Conservation (phyloP, 129 eudicot genomes). For the Calendula officinalis region DNA sequence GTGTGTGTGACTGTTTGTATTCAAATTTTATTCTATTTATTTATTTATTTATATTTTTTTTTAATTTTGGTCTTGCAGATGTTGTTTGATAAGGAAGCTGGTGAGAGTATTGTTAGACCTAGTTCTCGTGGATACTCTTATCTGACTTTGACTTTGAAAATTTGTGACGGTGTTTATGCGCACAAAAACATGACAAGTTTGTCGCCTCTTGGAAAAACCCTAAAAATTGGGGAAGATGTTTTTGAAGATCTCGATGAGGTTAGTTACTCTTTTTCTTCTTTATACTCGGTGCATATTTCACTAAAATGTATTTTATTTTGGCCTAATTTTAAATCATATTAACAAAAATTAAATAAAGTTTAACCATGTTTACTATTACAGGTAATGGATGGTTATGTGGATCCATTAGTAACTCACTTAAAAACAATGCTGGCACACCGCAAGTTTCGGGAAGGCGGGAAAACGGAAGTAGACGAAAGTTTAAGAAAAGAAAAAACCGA, state of each 20-base stretch:
- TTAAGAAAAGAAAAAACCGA: conserved; percentile 70
- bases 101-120: conserved; percentile 89
- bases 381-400: conserved; percentile 97
- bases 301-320: too few species aligned
- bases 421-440: conserved; percentile 79
- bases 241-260: conserved; percentile 99
- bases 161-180: conserved; percentile 83
- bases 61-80: conserved; percentile 32
- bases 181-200: conserved; percentile 88
- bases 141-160: conserved; percentile 79
- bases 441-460: conserved; percentile 76
- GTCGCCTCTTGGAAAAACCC: conserved; percentile 78
- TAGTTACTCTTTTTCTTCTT: background rate
- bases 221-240: conserved; percentile 87
- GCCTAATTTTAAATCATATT: too few species aligned
- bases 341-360: too few species aligned
- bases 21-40: background rate
- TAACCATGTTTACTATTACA: conserved; percentile 23
- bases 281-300: too few species aligned
- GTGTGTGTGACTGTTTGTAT: background rate
- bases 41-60: background rate
- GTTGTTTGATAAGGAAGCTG: conserved; percentile 82
- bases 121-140: conserved; percentile 92
- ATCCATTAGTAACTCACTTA: conserved; percentile 79
- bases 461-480: conserved; percentile 89